Evolutionary conservation across 208 protist species (phyloP), one percentile per base, ranked within the genome.

Genomic region (Crithidia brevicula): DNA sequence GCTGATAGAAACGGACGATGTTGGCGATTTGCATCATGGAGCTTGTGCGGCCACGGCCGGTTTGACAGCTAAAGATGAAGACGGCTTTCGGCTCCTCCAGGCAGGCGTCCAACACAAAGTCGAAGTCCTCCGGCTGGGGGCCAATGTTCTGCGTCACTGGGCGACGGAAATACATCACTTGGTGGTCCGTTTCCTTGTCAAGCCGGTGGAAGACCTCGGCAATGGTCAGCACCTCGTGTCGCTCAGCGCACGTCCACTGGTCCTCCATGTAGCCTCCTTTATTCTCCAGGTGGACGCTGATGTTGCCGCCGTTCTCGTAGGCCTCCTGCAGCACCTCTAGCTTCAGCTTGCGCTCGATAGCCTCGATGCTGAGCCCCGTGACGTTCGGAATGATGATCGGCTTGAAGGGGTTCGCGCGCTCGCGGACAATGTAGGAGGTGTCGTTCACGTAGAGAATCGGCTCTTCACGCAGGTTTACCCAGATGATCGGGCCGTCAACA

Each of bases 1-100:
- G 36, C 72, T 94, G 91, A 62, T 96, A 96, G 62, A 96, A 96
- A 54, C 91, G 91, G 11, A 96, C 88, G 66, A 96, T 93, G 78
- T 79, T 92, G 30, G 88, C 86, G 42, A 94, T 89, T 61, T 85
- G 73, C 85, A 96, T 94, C 88, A 96, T 93, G 22, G 86, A 81
- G 66, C 82, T 87, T 9, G 88, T 91, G 40, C 84, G 85, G 22
- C 91, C 91, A 43, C 91, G 83, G 38, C 91, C 91, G 27, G 85
- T 85, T 68, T 96, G 91, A 62, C 91, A 96, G 77, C 91, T 96
- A 68, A 93, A 96, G 52, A 94, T 73, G 53, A 96, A 83, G 31
- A 93, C 76, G 16, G 77, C 76, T 43, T 80, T 83, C n/a, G 88
- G 83, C 63, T 96, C 76, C 58, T 91, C 83, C 30, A 92, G 54